Evolutionary conservation across 306 rosid species (phyloP), one percentile per base, ranked within the genome.

Genomic region (Albizia julibrissin): DNA sequence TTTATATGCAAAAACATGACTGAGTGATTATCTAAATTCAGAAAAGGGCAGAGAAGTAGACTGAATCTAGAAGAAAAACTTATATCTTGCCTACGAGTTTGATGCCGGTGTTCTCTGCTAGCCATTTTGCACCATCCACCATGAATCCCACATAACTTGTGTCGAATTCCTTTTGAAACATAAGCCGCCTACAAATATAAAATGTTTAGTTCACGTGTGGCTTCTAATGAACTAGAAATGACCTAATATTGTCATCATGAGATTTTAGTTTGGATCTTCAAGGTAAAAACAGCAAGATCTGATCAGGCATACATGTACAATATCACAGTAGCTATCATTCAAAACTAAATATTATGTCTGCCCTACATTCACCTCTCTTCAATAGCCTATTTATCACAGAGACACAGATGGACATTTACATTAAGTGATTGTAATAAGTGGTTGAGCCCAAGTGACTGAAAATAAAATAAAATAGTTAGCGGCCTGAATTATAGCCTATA

Each of bases 71-170:
- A 84, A 77, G 29, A 37, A 52, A 31, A 29, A 78, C 6, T 49
- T 37, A 29, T 13, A 72, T 77, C 85, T 76, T 85, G 92, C 97
- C 97, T 62, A 94, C 84, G 71, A 94, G 97, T 88, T 94, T 92
- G 82, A 94, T 88, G 74, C 91, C 97, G 26, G 97, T 92, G 89
- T 94, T 94, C 65, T 94, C 94, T 84, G 87, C 97, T 76, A 94
- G 90, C 98, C 98, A 94, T 52, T 87, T 86, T 44, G 98, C 97
- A 72, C 98, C 98, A 79, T 94, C 98, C 83, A 19, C 88, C 49
- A 86, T 84, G 84, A 94, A 94, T 78, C 92, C 98, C 66, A 88
- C 90, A 72, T 91, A 94, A 85, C 94, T 92, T 75, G 87, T 0
- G 81, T 91, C 97, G 11, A 77, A 89, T 73, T 89, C 92, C 88